phyloP scores from a whole-genome alignment of 257 asterid genomes.

The Primulina eburnea region DNA sequence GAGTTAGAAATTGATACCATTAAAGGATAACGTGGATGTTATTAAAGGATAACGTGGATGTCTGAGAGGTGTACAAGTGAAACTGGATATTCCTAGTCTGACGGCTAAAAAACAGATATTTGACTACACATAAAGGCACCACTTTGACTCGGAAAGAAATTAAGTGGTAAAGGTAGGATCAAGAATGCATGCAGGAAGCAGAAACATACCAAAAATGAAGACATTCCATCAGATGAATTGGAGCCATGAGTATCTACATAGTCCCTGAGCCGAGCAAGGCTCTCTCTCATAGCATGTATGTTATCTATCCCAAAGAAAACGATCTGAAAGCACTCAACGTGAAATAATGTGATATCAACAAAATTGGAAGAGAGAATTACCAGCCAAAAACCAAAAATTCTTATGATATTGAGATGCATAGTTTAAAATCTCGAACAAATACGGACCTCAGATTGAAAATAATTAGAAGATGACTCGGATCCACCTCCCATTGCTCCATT shows the following conservation, averaged over 20 bases:
- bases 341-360: conserved; percentile 15
- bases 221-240: conserved; percentile 91
- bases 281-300: conserved; percentile 96
- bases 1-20: not conserved
- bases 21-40: not conserved
- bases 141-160: not conserved
- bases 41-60: not conserved
- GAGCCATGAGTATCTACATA: conserved; percentile 95
- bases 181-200: conserved; percentile 17
- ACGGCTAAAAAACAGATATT: conserved; percentile 1
- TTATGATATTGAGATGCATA: conserved; percentile 19
- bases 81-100: not conserved
- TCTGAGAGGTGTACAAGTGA: not conserved
- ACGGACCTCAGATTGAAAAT: conserved; percentile 91
- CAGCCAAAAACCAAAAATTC: conserved; percentile 1
- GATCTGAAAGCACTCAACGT: conserved; percentile 46
- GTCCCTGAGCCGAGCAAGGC: conserved; percentile 86
- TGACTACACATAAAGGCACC: not conserved
- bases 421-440: conserved; percentile 22
- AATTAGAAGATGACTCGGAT: conserved; percentile 96
- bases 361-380: not conserved
- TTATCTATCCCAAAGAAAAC: conserved; percentile 98
- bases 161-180: conserved; percentile 1
- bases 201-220: conserved; percentile 79
- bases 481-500: conserved; percentile 99